These are phyloP conservation scores for Pseudophaeomoniella oleicola DNA, from an alignment of 2,329 filamentous ascomycete genomes.

Conservation along the genomic window DNA sequence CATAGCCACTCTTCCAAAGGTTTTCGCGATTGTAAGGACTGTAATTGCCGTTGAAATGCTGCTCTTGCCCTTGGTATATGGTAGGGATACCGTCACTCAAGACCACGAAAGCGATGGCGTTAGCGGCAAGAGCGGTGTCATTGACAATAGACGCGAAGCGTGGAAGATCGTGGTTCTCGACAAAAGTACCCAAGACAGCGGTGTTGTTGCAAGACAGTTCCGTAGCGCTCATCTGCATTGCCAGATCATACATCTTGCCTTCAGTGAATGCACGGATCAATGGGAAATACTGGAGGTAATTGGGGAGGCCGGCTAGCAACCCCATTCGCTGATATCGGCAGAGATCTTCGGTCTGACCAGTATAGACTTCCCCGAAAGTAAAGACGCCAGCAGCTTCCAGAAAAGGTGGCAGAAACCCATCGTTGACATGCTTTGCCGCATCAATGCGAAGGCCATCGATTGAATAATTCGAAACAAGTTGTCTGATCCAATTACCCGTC, in stretches of 20 bases:
- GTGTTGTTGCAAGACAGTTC: constrained; percentile 20
- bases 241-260: constrained; percentile 18
- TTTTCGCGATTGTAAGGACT: constrained; percentile 40
- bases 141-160: constrained; percentile 38
- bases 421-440: constrained; percentile 31
- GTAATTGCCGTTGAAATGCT: constrained; percentile 37
- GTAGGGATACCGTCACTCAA: constrained; percentile 47
- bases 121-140: constrained; percentile 44
- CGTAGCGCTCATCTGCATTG: constrained; percentile 15
- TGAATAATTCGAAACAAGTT: constrained; percentile 27
- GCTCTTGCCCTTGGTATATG: constrained; percentile 52
- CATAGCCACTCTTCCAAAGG: constrained; percentile 35
- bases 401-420: constrained; percentile 25
- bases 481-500: constrained; percentile 24
- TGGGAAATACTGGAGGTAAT: constrained; percentile 11
- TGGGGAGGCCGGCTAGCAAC: constrained; percentile 3
- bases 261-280: constrained; percentile 19
- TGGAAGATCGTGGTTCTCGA: constrained; percentile 43
- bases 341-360: constrained; percentile 20
- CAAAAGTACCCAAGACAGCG: constrained; percentile 18
- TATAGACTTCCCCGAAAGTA: constrained; percentile 31
- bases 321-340: constrained; percentile 13
- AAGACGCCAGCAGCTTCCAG: constrained; percentile 26
- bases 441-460: constrained; percentile 38
- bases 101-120: constrained; percentile 47